Evolutionary conservation across 495 filamentous ascomycete species (phyloP), one percentile per base, ranked within the genome.

Genomic region (Lasiosphaeris hirsuta): DNA sequence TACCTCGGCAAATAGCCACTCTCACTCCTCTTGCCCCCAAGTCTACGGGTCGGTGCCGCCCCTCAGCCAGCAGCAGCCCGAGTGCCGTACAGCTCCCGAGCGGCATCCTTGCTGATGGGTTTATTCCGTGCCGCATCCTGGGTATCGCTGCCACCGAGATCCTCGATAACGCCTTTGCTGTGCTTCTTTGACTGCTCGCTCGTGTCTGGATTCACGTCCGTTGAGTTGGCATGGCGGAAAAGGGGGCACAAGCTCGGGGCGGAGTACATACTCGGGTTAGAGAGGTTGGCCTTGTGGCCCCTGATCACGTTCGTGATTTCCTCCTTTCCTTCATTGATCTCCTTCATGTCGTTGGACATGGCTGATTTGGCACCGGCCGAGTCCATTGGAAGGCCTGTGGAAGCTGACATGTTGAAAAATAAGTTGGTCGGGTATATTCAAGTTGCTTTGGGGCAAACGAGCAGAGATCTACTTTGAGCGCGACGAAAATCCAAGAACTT

Each of bases 271-370:
- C 60, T 62, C 3, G 60, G 60, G 17, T 62, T 62, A 15, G 60
- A 54, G 9, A 62, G 38, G 17, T 58, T 58, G 54, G 60, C 60
- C 54, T 62, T 58, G 55, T 62, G 60, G 15, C 60, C 60, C 3
- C 49, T 37, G 23, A 74, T 72, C 11, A 48, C 34, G 39, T 63
- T 63, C 37, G 64, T 63, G 7, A 63, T 68, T n/a, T 64, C 49
- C 55, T 74, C 70, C 63, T 63, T 70, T 42, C 72, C 70, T 45
- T 70, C 45, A 30, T 8, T 58, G 36, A 74, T 56, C 62, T 74
- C 72, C 60, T 72, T 51, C 72, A 74, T 73, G 69, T 74, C 70
- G 45, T 67, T 63, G 39, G 70, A 73, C 54, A 74, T 59, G 55
- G 60, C 62, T 4, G 72, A 74, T 33, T 68, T 72, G n/a, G 66